Conservation (phyloP, 768 basidiomycete species). For the Myochromella boudieri region DNA sequence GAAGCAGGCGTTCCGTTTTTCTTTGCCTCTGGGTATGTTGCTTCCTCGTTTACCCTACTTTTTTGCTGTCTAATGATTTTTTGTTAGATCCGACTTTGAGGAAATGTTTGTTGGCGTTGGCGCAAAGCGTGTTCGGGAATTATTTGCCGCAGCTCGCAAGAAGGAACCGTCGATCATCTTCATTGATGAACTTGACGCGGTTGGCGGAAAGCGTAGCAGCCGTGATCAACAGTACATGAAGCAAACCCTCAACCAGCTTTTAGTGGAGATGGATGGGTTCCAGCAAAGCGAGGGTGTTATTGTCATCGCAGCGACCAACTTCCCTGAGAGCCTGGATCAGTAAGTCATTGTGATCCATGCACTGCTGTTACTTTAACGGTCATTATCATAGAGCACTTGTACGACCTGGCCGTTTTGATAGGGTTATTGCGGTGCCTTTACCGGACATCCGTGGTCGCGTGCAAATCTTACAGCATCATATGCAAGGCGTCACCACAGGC, state of each 20-base stretch:
- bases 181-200: slow-evolving; percentile 95
- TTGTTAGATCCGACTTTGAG: slow-evolving; percentile 85
- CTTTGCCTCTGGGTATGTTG: slow-evolving; percentile 83
- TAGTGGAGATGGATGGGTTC: slow-evolving; percentile 98
- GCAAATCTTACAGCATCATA: slow-evolving; percentile 92
- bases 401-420: slow-evolving; percentile 95
- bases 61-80: slow-evolving; percentile 13
- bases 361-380: slow-evolving; percentile 6
- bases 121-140: slow-evolving; percentile 91
- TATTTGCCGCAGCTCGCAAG: slow-evolving; percentile 92
- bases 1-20: slow-evolving; percentile 98
- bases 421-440: slow-evolving; percentile 86
- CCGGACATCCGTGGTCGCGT: slow-evolving; percentile 94
- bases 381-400: slow-evolving; percentile 71
- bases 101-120: slow-evolving; percentile 98
- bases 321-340: slow-evolving; percentile 92
- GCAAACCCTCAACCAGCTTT: slow-evolving; percentile 92
- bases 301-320: slow-evolving; percentile 97
- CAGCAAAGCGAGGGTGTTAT: slow-evolving; percentile 91
- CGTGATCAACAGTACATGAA: slow-evolving; percentile 89
- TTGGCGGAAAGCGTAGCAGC: slow-evolving; percentile 84
- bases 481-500: slow-evolving; percentile 72
- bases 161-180: slow-evolving; percentile 97
- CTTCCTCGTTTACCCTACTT: slow-evolving; percentile 1
- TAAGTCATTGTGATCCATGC: slow-evolving; percentile 34